Evolutionary conservation across 2,329 filamentous ascomycete genomes (phyloP).

Genomic region (Monosporascus sp.): DNA sequence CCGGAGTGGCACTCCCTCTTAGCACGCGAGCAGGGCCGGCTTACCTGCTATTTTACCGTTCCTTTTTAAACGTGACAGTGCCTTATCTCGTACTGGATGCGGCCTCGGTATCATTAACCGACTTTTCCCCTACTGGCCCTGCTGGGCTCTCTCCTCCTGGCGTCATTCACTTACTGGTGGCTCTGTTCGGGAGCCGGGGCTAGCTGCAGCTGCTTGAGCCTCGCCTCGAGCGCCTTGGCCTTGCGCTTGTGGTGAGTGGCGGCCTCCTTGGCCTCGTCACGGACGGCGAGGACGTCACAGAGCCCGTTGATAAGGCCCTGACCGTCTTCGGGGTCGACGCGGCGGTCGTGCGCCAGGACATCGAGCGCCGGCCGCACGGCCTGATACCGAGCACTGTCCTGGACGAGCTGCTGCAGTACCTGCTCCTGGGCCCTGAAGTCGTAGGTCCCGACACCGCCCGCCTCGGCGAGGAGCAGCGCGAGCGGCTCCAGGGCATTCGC

Average conservation of each 20-base stretch:
- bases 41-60: not conserved
- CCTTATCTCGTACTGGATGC: not conserved
- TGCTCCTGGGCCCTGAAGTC: conserved; percentile 3
- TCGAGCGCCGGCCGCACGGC: conserved; percentile 13
- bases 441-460: conserved; percentile 6
- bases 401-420: conserved; percentile 12
- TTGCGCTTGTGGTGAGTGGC: conserved; percentile 5
- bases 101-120: not conserved
- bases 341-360: conserved; percentile 14
- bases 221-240: conserved; percentile 3
- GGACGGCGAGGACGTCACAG: conserved; percentile 7
- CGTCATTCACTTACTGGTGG: not conserved
- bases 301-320: conserved; percentile 5
- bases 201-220: not conserved
- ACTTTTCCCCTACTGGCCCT: not conserved
- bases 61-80: not conserved
- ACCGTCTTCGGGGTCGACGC: conserved; percentile 7
- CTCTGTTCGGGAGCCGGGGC: not conserved
- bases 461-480: conserved; percentile 11
- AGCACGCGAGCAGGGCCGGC: not conserved
- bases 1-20: not conserved
- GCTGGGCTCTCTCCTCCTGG: not conserved
- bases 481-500: conserved; percentile 9
- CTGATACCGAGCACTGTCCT: conserved; percentile 8
- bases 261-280: conserved; percentile 8